Base-by-base conservation (phyloP, 2,329 filamentous ascomycete genomes). In the Penicillium oxalicum region DNA sequence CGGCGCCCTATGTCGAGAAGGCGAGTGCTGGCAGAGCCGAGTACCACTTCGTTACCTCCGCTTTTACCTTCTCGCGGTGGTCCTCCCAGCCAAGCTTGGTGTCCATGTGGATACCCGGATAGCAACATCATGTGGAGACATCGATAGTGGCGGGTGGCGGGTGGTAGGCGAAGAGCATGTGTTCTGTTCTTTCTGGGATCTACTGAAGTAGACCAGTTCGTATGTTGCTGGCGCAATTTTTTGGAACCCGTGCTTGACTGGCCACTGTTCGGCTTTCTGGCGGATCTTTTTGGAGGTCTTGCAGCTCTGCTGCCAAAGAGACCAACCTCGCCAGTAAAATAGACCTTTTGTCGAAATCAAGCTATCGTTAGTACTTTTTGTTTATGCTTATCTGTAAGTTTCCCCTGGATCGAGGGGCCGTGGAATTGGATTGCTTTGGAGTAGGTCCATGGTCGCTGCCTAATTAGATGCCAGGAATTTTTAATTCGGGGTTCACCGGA, bases 131-230 rank as follows among this genome's bases (percentile, higher is more conserved):
- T 32, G 28, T 9, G 28, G 28, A 32, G 28, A 9, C 28, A 5
- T 34, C 9, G 27, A 46, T 39, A 27, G 36, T 40, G 44, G 44
- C 36, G 9, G 39, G 35, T 34, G 44, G 26, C 38, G n/a, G n/a
- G n/a, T n/a, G n/a, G n/a, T n/a, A 40, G 36, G 44, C 44, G 27
- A 24, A 39, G 37, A 39, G 37, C 2, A 39, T 44, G 41, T 44
- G 32, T 44, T 28, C 29, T 13, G n/a, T 44, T 44, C 34, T 44
- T 35, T 26, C 12, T 44, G 9, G 41, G 41, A 25, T 39, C 37
- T 35, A 26, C 28, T 44, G 32, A 44, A 44, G 34, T 44, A 29
- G 41, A 44, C 37, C 24, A 39, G 37, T 26, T 39, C 7, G 37
- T 39, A 39, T 39, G 24, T 40, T 40, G 39, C 35, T n/a, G 36